Evolutionary conservation across 2,329 filamentous ascomycete genomes (phyloP).

Genomic region (Penicillium fuscoglaucum): DNA sequence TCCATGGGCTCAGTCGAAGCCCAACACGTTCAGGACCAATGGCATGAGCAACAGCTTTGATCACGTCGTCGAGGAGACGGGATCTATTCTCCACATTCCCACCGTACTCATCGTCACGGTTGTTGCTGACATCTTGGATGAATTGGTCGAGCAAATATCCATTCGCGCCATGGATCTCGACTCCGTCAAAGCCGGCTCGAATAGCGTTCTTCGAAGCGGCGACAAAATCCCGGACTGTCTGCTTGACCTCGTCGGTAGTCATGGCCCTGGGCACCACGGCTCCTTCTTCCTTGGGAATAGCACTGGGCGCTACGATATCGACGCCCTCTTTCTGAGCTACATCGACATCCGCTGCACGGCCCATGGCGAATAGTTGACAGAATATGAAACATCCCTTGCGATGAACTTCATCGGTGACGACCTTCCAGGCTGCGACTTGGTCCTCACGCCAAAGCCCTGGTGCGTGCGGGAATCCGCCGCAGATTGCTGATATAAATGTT

Average conservation of each 20-base stretch:
- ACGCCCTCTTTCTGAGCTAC: neutral
- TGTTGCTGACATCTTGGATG: conserved; percentile 48
- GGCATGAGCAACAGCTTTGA: conserved; percentile 40
- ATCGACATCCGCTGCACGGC: neutral
- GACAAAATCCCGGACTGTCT: conserved; percentile 42
- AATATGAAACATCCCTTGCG: neutral
- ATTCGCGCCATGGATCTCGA: conserved; percentile 51
- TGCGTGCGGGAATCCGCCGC: conserved; percentile 38
- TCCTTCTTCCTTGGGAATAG: neutral
- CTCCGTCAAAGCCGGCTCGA: conserved; percentile 53
- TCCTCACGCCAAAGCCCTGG: neutral
- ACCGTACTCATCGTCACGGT: conserved; percentile 51
- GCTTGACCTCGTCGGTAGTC: conserved; percentile 44
- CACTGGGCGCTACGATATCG: neutral
- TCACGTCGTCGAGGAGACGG: conserved; percentile 55
- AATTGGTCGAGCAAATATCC: conserved; percentile 55
- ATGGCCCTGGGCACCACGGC: conserved; percentile 13
- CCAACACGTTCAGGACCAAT: conserved; percentile 46
- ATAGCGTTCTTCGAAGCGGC: conserved; percentile 52
- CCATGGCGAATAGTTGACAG: neutral
- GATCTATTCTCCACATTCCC: conserved; percentile 52
- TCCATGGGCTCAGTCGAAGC: conserved; percentile 46
- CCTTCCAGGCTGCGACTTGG: neutral
- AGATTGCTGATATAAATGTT: conserved; percentile 51
- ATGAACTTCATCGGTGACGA: neutral